Conservation (phyloP, 495 filamentous ascomycete species). For the Penicillium waksmanii region DNA sequence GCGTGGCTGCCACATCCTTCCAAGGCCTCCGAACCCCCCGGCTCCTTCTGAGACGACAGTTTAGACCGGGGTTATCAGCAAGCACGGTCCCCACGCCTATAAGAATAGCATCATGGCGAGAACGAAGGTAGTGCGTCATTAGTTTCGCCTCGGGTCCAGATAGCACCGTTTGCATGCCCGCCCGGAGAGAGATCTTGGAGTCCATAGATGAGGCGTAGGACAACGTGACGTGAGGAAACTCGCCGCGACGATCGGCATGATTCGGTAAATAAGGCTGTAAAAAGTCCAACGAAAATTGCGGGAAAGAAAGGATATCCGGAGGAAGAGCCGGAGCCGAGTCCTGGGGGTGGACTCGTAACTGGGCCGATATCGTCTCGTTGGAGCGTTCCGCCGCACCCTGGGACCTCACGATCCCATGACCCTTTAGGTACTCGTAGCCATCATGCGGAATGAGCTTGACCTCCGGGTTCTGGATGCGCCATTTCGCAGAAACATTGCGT, state of each 20-base stretch:
- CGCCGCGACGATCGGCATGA: conserved; percentile 31
- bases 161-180: conserved; percentile 74
- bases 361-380: too few relatives aligned
- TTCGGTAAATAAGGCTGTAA: conserved; percentile 53
- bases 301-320: conserved; percentile 50
- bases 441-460: conserved; percentile 51
- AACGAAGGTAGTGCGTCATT: conserved; percentile 89
- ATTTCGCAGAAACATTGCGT: conserved; percentile 55
- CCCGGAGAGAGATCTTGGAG: conserved; percentile 70
- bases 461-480: conserved; percentile 55
- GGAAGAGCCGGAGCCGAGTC: conserved; percentile 29
- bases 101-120: conserved; percentile 80
- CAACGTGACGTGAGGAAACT: conserved; percentile 65
- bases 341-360: not conserved
- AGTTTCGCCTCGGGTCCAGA: conserved; percentile 82
- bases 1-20: conserved; percentile 66
- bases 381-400: conserved; percentile 10
- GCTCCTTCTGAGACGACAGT: conserved; percentile 69
- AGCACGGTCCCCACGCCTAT: conserved; percentile 83
- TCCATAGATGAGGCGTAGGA: conserved; percentile 93
- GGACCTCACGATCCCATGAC: conserved; percentile 51
- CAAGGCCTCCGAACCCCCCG: conserved; percentile 54
- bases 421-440: conserved; percentile 56
- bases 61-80: conserved; percentile 83
- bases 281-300: conserved; percentile 47